Evolutionary conservation across 805 yeast genomes (phyloP), one percentile per base, ranked within the genome.

Genomic region (Grigorovia jiainica): DNA sequence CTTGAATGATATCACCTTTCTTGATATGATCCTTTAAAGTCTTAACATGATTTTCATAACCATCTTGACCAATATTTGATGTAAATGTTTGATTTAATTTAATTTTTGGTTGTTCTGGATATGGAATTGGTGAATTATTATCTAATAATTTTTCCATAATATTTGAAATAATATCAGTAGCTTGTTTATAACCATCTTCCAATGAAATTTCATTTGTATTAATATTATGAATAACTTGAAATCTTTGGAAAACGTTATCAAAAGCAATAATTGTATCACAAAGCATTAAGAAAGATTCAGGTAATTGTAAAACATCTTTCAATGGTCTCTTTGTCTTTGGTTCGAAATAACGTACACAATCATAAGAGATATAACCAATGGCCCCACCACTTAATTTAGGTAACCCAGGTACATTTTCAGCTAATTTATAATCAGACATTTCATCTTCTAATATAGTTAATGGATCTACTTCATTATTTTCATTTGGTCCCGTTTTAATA

Each of bases 291-390:
- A 82, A 80, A 2, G 96, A 82, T 64, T 92, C 99, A 0, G 99
- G 99, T 9, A 92, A 73, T 47, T 83, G 64, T 52, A 92, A 67
- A 1, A 81, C 79, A 61, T 92, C 97, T 51, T 82, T 77, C 51
- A 89, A 69, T 2, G 67, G 72, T 49, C 85, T 75, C 46, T 72
- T 73, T 1, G 97, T 90, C 52, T 73, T 80, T 45, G 99, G 99
- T 66, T 92, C 99, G 52, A 92, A 92, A 64, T 92, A 92, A 60
- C 87, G 84, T 56, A 92, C 83, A 68, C 99, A 92, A 63, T 92
- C 99, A 56, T 92, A 92, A 1, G 97, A 86, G 35, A 92, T 79
- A 59, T 87, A 92, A 2, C 99, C 99, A 42, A 90, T 74, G 5
- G 97, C 97, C 48, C 99, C 99, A 44, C 99, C 98, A 52, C 89